Base-by-base conservation (phyloP, 805 yeast species). In the Tetrapisispora taiwanensis region DNA sequence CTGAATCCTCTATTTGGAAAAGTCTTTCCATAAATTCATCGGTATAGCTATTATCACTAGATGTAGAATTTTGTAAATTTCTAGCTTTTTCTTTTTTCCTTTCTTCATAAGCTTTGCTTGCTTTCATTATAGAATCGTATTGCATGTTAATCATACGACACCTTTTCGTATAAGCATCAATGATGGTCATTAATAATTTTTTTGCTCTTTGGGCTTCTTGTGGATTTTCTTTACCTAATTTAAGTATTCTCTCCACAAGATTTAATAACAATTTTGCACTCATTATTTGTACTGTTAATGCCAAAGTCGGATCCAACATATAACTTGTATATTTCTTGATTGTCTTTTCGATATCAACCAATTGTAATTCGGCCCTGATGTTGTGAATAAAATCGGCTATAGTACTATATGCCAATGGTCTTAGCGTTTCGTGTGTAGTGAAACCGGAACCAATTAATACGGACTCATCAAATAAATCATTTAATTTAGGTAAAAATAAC, bases 361-460 rank as follows among this genome's bases (percentile, higher is more conserved):
- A 76, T 0, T 84, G 80, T 43, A 92, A 68, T 52, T 89, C 94
- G 41, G 80, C 75, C 52, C 97, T 78, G 3, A 90, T 90, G 56
- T 86, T 87, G 57, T 92, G 97, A 43, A 92, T 83, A 54, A 94
- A 81, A 58, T 92, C 99, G 0, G 98, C 97, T 41, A 92, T 90
- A 13, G 94, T 86, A 30, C 94, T 84, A 62, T 89, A 92, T 0
- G 97, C 97, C 56, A 92, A 68, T 0, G 97, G 97, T 52, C 96
- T 73, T 43, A 92, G 71, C 0, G 94, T 85, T 60, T 89, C 97
- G 56, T 79, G 80, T 2, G 94, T 81, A 0, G 98, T 92, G 42
- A 92, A 73, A 0, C 97, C 97, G 51, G 84, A 87, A 27, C 98
- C 97, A 43, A 94, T 78, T 42, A 94, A 70, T 2, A 92, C 87